Evolutionary conservation across 495 filamentous ascomycete genomes (phyloP), one percentile per base, ranked within the genome.

Genomic region (Pyrenula aspistea): DNA sequence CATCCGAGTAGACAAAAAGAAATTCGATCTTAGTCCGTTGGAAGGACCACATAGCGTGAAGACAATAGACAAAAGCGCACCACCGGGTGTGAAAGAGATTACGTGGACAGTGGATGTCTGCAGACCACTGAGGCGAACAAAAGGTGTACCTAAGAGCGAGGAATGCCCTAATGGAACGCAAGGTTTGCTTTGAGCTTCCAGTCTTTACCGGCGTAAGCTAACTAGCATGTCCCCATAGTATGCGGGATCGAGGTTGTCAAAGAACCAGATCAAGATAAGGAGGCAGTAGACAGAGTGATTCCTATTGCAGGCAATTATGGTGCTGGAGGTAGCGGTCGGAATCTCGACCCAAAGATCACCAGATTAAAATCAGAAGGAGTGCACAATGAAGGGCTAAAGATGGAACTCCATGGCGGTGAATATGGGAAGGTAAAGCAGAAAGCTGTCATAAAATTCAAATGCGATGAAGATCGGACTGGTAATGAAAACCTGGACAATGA

Each of bases 81-180:
- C 76, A 0, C 71, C 64, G 1, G 73, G 61, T 53, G 61, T 69
- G 24, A 68, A 63, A 4, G 95, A 95, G 63, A 89, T 83, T 4
- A 96, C 88, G 10, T 96, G 91, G 71, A 88, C 87, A n/a, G 67
- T 98, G 36, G 88, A 96, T 61, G 77, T 96, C 53, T 98, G 93
- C 69, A 70, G 71, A 36, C 73, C 77, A 19, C 70, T 98, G 49
- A 72, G 73, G 56, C 73, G 77, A 55, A 76, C 72, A 25, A 76
- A 76, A 48, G 74, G 73, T 2, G 66, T 68, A 0, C 55, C 61
- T 0, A 71, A 73, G 48, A 67, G 72, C 50, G 69, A 87, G 47
- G 63, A 81, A 66, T 83, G 90, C 69, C 70, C 78, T n/a, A 63
- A 71, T 61, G 78, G 83, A 59, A 72, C 86, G 59, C 70, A 82